Evolutionary conservation across 225 moss, liverwort and hornwort species (phyloP).

Genomic region (Sphagnum tenellum): DNA sequence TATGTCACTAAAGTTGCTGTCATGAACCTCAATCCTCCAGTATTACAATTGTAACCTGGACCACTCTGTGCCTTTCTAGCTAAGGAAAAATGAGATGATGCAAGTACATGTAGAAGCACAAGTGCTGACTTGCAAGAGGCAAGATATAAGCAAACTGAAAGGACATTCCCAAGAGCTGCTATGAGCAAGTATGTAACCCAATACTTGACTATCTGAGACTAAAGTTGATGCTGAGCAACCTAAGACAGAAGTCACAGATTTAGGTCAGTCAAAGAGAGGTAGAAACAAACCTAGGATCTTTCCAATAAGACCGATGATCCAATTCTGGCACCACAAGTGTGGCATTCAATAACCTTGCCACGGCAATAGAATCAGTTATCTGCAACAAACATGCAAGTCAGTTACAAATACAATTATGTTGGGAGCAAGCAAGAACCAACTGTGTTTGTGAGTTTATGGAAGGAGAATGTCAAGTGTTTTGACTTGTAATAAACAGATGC

Average conservation of each 20-base stretch:
- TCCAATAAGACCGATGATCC: constrained; percentile 76
- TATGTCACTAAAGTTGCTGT: constrained; percentile 79
- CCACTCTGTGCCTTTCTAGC: too few relatives aligned
- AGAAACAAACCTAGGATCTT: constrained; percentile 48
- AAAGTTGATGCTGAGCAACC: neutral
- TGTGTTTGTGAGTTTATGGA: too few relatives aligned
- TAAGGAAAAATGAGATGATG: too few relatives aligned
- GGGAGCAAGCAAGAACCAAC: too few relatives aligned
- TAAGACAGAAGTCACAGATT: neutral
- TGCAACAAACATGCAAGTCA: constrained; percentile 8
- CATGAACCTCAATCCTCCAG: neutral
- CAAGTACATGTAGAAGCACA: neutral
- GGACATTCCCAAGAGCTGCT: neutral
- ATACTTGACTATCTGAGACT: neutral
- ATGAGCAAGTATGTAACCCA: too few relatives aligned
- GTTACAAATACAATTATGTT: too few relatives aligned
- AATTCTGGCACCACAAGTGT: constrained; percentile 73
- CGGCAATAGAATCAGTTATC: constrained; percentile 83
- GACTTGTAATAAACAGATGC: neutral
- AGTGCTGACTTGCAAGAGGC: neutral
- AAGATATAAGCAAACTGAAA: neutral
- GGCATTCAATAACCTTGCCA: constrained; percentile 76
- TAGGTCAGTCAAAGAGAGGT: neutral
- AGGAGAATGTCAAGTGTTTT: neutral
- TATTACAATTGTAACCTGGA: too few relatives aligned